phyloP scores from a whole-genome alignment of 2,329 filamentous ascomycete genomes.

The Magnaporthiopsis incrustans region DNA sequence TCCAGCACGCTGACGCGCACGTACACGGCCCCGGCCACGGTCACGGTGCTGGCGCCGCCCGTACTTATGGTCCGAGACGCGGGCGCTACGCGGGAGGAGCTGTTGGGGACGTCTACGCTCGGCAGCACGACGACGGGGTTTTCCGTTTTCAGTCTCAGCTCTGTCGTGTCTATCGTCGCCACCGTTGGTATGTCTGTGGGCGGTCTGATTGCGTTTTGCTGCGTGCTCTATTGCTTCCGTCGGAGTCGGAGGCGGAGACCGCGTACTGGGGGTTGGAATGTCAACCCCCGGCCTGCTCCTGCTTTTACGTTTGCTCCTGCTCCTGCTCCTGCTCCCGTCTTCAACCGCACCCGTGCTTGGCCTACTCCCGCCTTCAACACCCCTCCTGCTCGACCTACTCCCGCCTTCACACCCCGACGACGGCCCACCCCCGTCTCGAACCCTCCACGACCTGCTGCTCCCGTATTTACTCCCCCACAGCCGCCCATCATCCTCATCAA shows the following conservation, averaged over 20 bases:
- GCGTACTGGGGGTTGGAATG: too few species aligned
- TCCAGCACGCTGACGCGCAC: neutral
- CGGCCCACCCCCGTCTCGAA: too few species aligned
- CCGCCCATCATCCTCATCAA: neutral
- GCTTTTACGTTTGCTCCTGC: too few species aligned
- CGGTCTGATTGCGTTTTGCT: neutral
- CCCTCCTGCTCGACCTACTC: neutral
- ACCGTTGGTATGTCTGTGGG: neutral
- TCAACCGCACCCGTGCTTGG: too few species aligned
- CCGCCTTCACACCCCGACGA: neutral
- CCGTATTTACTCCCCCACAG: too few species aligned
- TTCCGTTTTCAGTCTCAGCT: neutral
- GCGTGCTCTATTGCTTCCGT: neutral
- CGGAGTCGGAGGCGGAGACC: too few species aligned
- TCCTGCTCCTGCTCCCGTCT: too few species aligned
- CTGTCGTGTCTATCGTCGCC: neutral
- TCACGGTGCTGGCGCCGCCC: neutral
- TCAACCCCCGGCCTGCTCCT: too few species aligned
- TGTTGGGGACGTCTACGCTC: neutral
- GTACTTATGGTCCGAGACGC: neutral
- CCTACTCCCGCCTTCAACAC: too few species aligned
- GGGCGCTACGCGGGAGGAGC: too few species aligned
- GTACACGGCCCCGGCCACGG: too few species aligned
- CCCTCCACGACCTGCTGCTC: too few species aligned
- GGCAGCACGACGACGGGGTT: neutral